Evolutionary conservation across 345 rosid genomes (phyloP).

Genomic region (Theobroma cacao): DNA sequence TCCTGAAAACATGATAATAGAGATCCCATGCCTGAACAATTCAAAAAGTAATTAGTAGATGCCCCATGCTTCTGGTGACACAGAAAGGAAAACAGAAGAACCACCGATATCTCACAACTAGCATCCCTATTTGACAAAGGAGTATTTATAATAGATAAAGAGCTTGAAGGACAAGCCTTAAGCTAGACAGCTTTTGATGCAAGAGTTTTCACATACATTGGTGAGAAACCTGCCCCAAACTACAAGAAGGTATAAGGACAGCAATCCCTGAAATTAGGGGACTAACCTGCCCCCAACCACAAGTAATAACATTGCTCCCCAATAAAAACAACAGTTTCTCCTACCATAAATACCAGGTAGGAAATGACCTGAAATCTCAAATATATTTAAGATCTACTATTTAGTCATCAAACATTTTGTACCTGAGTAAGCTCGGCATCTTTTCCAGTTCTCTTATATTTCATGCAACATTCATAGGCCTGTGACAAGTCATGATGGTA

Average conservation of each 20-base stretch:
- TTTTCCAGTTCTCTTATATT: conserved; percentile 80
- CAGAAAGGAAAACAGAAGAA: not conserved
- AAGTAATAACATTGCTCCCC: not conserved
- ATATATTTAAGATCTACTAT: not conserved
- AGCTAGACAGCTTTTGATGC: not conserved
- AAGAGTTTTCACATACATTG: not conserved
- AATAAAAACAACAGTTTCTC: not conserved
- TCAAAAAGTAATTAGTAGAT: conserved; percentile 16
- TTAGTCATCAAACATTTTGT: not conserved
- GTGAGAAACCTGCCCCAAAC: not conserved
- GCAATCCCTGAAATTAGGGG: not conserved
- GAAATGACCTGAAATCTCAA: not conserved
- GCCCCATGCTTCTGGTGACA: not conserved
- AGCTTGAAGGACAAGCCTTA: conserved; percentile 1
- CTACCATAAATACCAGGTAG: not conserved
- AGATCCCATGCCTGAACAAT: conserved; percentile 96
- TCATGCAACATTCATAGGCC: conserved; percentile 92
- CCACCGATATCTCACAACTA: not conserved
- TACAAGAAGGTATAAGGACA: not conserved
- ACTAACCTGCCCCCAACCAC: not conserved
- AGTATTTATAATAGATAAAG: not conserved
- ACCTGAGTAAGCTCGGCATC: conserved; percentile 99
- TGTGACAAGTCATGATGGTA: conserved; percentile 82
- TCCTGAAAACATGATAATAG: conserved; percentile 90
- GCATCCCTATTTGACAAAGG: not conserved